These are phyloP conservation scores for Pyricularia sp. DNA, from an alignment of 2,329 filamentous ascomycete species.

Conservation along the genomic window DNA sequence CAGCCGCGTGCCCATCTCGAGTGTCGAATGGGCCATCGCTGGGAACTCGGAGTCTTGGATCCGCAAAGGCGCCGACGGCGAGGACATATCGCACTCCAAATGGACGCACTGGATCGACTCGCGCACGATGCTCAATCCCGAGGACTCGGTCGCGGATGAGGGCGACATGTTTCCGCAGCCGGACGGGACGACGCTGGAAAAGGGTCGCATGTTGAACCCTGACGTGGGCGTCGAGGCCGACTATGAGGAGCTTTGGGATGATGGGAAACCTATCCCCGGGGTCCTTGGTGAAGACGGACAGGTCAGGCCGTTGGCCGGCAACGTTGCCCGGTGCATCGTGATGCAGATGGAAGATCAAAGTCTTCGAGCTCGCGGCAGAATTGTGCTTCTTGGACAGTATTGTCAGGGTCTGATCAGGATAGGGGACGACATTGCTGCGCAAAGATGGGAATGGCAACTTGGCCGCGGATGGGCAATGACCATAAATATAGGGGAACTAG, in stretches of 20 bases:
- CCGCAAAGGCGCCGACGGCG: constrained; percentile 14
- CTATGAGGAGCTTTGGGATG: constrained; percentile 57
- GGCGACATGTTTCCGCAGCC: constrained; percentile 39
- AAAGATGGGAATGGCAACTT: constrained; percentile 39
- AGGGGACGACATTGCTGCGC: constrained; percentile 28
- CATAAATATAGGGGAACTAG: constrained; percentile 19
- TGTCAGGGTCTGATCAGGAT: constrained; percentile 42
- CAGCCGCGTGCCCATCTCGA: neutral
- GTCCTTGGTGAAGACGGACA: neutral
- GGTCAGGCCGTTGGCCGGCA: constrained; percentile 1
- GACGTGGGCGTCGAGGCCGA: constrained; percentile 31
- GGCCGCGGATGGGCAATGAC: constrained; percentile 21
- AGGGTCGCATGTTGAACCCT: constrained; percentile 46
- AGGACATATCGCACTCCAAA: constrained; percentile 19
- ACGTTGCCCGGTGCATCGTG: constrained; percentile 21
- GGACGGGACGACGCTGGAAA: constrained; percentile 35
- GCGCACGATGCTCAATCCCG: constrained; percentile 18
- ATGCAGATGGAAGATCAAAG: constrained; percentile 23
- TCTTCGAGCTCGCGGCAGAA: constrained; percentile 28
- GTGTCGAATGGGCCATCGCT: constrained; percentile 54
- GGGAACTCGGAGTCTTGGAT: constrained; percentile 33
- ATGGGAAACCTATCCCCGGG: constrained; percentile 15
- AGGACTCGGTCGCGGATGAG: constrained; percentile 31
- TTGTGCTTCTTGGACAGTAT: constrained; percentile 39
- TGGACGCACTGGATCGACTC: constrained; percentile 52